Evolutionary conservation across 2,329 filamentous ascomycete genomes (phyloP), one percentile per base, ranked within the genome.

Genomic region (Exserohilum turcica): DNA sequence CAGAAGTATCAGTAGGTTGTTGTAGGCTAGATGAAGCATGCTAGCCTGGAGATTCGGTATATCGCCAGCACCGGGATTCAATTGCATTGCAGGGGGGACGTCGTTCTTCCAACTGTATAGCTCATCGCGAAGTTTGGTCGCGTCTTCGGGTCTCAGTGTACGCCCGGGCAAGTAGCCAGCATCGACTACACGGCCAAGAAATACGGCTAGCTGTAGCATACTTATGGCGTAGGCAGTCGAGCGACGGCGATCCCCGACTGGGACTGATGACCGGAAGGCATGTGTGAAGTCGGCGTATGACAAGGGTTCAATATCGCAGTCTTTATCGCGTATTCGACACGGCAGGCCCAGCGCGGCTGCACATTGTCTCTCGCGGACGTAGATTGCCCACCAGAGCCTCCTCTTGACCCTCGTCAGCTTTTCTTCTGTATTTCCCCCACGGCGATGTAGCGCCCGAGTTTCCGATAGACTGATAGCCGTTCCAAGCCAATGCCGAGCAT

Each of bases 361-460:
- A 19, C 74, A 77, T 60, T 82, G 79, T 39, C 79, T 75, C 46
- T 82, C 80, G 8, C 80, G 71, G 40, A 81, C 74, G 48, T 83
- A 83, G 6, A 83, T 76, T 5, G 80, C 79, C 81, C 81, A 83
- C 80, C 81, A 84, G 6, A 83, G 77, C 5, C 80, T 65, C 50
- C 78, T 76, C 60, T 79, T 76, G 29, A 82, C 56, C 52, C 70
- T 69, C n/a, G 70, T 68, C 3, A 71, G 55, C n/a, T 63, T 65
- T 3, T 61, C 52, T 15, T 72, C 66, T 2, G 49, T 48, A 19
- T 58, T 63, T 6, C 52, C 63, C 9, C 60, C 56, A 12, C 65
- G 65, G 5, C 78, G 70, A 58, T 81, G 78, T 3, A 80, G 63
- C 1, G 77, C 79, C 43, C 77, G 74, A 0, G 80, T 81, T 60